Evolutionary conservation across 129 eudicot species (phyloP).

Genomic region (Ambrosia artemisiifolia): DNA sequence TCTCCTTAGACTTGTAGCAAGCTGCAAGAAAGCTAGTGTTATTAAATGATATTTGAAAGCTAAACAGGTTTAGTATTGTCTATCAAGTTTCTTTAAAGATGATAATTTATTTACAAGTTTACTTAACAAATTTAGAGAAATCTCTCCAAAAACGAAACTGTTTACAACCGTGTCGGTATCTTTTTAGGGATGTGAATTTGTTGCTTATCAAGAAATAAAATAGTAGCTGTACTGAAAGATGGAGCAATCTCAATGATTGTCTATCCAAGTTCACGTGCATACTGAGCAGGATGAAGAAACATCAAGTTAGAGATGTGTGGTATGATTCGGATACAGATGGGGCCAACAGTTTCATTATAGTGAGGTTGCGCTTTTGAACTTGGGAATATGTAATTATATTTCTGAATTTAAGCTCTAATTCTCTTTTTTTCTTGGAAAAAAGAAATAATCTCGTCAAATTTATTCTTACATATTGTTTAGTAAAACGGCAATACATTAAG

Average conservation of each 20-base stretch:
- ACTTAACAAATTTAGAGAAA: neutral
- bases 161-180: neutral
- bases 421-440: neutral
- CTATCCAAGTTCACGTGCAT: neutral
- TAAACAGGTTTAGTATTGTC: neutral
- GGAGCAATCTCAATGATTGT: neutral
- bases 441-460: neutral
- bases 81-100: neutral
- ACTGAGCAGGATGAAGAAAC: too few relatives aligned
- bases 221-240: neutral
- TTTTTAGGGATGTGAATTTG: neutral
- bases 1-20: constrained; percentile 9
- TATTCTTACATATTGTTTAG: neutral
- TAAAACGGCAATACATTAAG: neutral
- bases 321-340: too few relatives aligned
- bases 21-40: neutral
- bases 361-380: constrained; percentile 6
- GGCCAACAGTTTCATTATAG: neutral
- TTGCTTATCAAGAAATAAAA: neutral
- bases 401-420: neutral
- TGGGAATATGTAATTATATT: neutral
- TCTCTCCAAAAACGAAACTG: neutral
- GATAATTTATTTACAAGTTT: neutral
- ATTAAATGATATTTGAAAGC: neutral
- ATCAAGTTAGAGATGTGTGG: too few relatives aligned